phyloP scores from a whole-genome alignment of 2,329 filamentous ascomycete species.

The Ascomycota sp. region DNA sequence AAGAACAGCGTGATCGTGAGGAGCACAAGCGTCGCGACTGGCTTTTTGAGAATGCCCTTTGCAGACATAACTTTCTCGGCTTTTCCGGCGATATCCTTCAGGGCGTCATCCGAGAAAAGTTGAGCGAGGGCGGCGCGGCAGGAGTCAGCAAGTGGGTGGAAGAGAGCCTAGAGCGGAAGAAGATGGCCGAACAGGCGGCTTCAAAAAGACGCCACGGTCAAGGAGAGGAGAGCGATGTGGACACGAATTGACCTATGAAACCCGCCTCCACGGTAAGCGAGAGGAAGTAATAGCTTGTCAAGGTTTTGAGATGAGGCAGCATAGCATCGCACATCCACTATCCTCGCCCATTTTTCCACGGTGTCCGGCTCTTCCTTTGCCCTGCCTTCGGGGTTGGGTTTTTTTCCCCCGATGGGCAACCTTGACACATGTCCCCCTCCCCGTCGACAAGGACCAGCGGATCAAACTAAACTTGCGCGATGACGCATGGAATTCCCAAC shows the following conservation, averaged over 20 bases:
- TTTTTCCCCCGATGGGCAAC: too few relatives aligned
- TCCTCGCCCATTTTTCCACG: too few relatives aligned
- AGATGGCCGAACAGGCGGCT: constrained; percentile 16
- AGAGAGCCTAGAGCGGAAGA: constrained; percentile 39
- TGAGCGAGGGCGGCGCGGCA: constrained; percentile 40
- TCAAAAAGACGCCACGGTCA: constrained; percentile 11
- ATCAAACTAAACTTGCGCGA: too few relatives aligned
- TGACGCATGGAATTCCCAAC: too few relatives aligned
- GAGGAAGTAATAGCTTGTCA: too few relatives aligned
- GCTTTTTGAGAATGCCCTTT: constrained; percentile 86
- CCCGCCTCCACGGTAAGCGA: too few relatives aligned
- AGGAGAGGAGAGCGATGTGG: constrained; percentile 18
- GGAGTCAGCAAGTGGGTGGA: constrained; percentile 56
- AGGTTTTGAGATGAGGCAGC: too few relatives aligned
- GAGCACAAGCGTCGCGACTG: constrained; percentile 68
- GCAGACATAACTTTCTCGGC: constrained; percentile 88
- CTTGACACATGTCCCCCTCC: too few relatives aligned
- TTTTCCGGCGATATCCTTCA: constrained; percentile 84
- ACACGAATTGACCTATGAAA: constrained; percentile 21
- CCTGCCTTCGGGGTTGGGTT: too few relatives aligned
- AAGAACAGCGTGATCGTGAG: constrained; percentile 58
- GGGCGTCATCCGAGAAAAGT: constrained; percentile 57
- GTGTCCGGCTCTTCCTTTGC: too few relatives aligned
- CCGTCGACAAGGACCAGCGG: too few relatives aligned
- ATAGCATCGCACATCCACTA: too few relatives aligned